phyloP scores from a whole-genome alignment of 2,329 filamentous ascomycete genomes.

The Botryotinia calthae region DNA sequence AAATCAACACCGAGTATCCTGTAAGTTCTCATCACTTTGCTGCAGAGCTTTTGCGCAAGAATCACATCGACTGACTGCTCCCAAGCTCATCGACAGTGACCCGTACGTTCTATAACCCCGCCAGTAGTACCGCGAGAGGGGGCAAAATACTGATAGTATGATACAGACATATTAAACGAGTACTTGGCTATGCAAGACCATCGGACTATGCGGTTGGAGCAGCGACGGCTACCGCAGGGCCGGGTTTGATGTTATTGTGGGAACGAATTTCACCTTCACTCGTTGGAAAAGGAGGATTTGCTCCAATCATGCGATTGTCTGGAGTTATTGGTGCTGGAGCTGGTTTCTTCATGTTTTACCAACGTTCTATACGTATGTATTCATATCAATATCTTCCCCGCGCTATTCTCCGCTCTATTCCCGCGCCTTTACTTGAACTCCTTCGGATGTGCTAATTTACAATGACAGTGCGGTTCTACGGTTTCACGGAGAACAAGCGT shows the following conservation, averaged over 20 bases:
- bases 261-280: conserved; percentile 84
- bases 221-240: conserved; percentile 67
- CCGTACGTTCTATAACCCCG: conserved; percentile 62
- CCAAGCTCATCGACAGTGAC: conserved; percentile 96
- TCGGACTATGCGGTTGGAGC: conserved; percentile 77
- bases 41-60: background rate
- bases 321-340: conserved; percentile 70
- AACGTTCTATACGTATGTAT: conserved; percentile 73
- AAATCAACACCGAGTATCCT: conserved; percentile 78
- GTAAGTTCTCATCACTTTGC: conserved; percentile 53
- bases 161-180: conserved; percentile 81
- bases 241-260: conserved; percentile 71
- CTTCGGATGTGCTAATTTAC: conserved; percentile 40
- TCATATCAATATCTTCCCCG: conserved; percentile 31
- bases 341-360: conserved; percentile 82
- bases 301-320: conserved; percentile 76
- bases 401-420: background rate
- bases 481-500: conserved; percentile 85
- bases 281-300: conserved; percentile 78
- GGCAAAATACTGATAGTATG: conserved; percentile 32
- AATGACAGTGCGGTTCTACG: conserved; percentile 82
- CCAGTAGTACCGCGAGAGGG: background rate
- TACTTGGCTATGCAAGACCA: conserved; percentile 79
- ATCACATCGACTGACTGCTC: conserved; percentile 36
- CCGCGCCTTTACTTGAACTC: background rate